phyloP scores from a whole-genome alignment of 148 eudicot species.

The Fagopyrum tataricum region DNA sequence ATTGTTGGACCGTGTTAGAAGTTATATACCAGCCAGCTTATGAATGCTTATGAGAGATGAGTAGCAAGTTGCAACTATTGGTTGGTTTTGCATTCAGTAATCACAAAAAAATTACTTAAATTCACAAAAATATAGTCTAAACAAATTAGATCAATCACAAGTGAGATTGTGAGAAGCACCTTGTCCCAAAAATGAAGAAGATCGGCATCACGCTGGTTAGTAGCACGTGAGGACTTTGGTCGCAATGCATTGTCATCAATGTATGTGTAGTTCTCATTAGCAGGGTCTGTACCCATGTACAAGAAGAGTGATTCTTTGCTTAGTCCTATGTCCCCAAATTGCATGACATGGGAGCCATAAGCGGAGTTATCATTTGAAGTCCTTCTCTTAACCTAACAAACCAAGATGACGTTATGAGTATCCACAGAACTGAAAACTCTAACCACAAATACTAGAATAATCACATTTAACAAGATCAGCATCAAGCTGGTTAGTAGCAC shows the following conservation, averaged over 20 bases:
- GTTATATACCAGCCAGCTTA: neutral
- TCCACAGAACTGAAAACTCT: neutral
- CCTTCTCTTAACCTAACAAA: constrained; percentile 69
- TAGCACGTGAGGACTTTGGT: constrained; percentile 45
- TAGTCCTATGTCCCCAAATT: constrained; percentile 69
- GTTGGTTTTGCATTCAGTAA: neutral
- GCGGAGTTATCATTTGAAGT: constrained; percentile 51
- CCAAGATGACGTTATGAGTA: neutral
- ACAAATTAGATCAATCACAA: neutral
- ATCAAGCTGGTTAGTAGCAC: neutral
- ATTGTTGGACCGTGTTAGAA: neutral
- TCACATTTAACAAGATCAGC: neutral
- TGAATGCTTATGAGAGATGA: neutral
- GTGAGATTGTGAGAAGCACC: constrained; percentile 28
- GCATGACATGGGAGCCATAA: constrained; percentile 96
- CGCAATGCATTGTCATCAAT: constrained; percentile 46
- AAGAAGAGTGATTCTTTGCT: constrained; percentile 46
- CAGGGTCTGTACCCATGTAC: constrained; percentile 92
- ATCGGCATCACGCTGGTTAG: constrained; percentile 98
- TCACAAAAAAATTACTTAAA: neutral
- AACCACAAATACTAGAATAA: neutral
- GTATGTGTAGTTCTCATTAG: constrained; percentile 66
- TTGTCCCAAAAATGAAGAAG: constrained; percentile 94
- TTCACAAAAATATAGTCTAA: neutral
- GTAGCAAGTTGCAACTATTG: neutral